Evolutionary conservation across 129 eudicot genomes (phyloP).

Genomic region (Oenanthe sinensis): DNA sequence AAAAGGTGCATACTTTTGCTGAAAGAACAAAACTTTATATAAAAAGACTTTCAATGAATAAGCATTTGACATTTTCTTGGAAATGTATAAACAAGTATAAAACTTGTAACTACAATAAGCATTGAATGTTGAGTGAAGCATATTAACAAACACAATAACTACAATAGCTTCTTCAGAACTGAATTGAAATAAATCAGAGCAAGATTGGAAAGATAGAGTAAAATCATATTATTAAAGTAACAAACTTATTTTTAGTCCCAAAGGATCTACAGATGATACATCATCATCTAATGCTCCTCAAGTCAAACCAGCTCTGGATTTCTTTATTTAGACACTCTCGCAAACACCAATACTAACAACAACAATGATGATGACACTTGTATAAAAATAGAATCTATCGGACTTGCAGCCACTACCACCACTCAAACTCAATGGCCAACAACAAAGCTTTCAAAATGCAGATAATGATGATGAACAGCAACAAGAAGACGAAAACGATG

Average conservation of each 20-base stretch:
- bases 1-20: no score
- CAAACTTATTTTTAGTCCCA: no score
- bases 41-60: not conserved
- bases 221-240: not conserved
- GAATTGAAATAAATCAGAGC: no score
- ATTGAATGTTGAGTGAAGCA: not conserved
- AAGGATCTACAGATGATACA: no score
- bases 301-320: slow-evolving; percentile 59
- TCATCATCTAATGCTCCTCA: no score
- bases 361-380: not conserved
- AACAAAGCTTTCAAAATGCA: not conserved
- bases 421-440: slow-evolving; percentile 24
- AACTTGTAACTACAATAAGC: no score
- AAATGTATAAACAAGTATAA: no score
- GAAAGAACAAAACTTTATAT: not conserved
- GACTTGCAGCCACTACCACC: slow-evolving; percentile 89
- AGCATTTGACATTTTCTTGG: not conserved
- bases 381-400: slow-evolving; percentile 59
- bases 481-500: slow-evolving; percentile 46
- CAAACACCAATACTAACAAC: slow-evolving; percentile 28
- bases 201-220: not conserved
- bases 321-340: slow-evolving; percentile 63
- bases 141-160: not conserved
- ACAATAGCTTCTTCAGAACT: not conserved
- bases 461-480: not conserved